A percentile compares a stretch with the other conserved stretches of the same genome.
These are phyloP conservation scores for Globisporangium recalcitrans DNA, from an alignment of 352 stramenopile genomes.

Conservation along the genomic window DNA sequence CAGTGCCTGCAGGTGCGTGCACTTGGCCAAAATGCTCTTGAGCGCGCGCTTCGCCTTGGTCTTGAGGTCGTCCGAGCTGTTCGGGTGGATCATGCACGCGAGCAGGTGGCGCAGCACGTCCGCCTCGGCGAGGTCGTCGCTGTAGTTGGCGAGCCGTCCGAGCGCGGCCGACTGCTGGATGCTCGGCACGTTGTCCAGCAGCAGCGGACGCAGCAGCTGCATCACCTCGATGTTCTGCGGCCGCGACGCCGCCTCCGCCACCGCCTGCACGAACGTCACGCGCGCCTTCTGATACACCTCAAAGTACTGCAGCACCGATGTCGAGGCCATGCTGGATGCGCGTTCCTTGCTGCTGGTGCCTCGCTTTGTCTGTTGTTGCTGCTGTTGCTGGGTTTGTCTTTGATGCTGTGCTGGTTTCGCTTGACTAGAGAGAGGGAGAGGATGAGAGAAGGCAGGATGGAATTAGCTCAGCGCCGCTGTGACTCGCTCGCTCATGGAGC, in stretches of 20 bases:
- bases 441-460: background rate
- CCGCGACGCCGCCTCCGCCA: slow-evolving; percentile 91
- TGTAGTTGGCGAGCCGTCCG: slow-evolving; percentile 93
- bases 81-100: slow-evolving; percentile 90
- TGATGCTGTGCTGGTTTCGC: too few species aligned
- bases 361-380: background rate
- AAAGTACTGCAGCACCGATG: slow-evolving; percentile 92
- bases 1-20: slow-evolving; percentile 90
- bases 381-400: background rate
- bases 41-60: slow-evolving; percentile 92
- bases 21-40: slow-evolving; percentile 93
- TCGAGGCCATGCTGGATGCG: slow-evolving; percentile 88
- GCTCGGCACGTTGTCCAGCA: slow-evolving; percentile 93
- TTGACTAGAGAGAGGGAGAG: too few species aligned
- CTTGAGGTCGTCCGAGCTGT: slow-evolving; percentile 92
- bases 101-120: slow-evolving; percentile 91
- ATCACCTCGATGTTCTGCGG: too few species aligned
- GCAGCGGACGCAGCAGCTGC: slow-evolving; percentile 89
- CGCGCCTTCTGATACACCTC: slow-evolving; percentile 94
- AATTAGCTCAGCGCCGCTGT: background rate
- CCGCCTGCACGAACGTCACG: slow-evolving; percentile 92
- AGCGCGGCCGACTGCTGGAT: slow-evolving; percentile 94
- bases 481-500: background rate
- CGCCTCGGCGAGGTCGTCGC: slow-evolving; percentile 91
- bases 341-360: background rate